Conservation (phyloP, 352 stramenopile genomes). For the Phytophthora palmivora region DNA sequence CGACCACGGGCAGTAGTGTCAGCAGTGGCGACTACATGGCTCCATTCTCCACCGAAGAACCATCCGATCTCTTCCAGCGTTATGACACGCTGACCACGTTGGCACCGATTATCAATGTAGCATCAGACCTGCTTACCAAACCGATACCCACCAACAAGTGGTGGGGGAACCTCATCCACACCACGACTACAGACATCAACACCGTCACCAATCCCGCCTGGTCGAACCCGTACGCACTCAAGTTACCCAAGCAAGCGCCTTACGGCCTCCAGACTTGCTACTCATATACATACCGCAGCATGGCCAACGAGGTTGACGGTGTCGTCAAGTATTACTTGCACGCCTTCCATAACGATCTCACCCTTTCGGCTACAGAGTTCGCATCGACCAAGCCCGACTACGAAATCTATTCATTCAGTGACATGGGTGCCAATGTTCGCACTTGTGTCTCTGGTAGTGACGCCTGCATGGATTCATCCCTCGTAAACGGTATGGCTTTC, state of each 20-base stretch:
- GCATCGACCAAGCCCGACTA: conserved; percentile 56
- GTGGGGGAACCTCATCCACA: conserved; percentile 85
- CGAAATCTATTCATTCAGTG: conserved; percentile 74
- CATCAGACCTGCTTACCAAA: conserved; percentile 47
- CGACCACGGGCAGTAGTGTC: conserved; percentile 11
- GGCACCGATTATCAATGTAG: conserved; percentile 74
- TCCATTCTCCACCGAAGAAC: conserved; percentile 57
- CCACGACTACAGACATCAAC: conserved; percentile 46
- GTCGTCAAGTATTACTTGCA: conserved; percentile 76
- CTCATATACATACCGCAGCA: conserved; percentile 68
- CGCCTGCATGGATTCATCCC: conserved; percentile 61
- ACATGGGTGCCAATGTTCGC: conserved; percentile 64
- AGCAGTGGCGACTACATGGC: conserved; percentile 35
- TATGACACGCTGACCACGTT: conserved; percentile 55
- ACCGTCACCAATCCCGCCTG: conserved; percentile 66
- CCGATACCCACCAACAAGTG: conserved; percentile 87
- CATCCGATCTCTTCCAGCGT: conserved; percentile 63
- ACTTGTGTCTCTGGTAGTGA: conserved; percentile 45
- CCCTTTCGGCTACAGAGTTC: conserved; percentile 73
- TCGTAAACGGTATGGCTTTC: conserved; percentile 85
- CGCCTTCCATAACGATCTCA: conserved; percentile 75
- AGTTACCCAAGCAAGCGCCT: conserved; percentile 56
- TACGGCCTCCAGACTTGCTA: conserved; percentile 72
- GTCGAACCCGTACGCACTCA: conserved; percentile 81
- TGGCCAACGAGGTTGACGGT: conserved; percentile 52